These are phyloP conservation scores for Talaromyces borbonicus DNA, from an alignment of 495 filamentous ascomycete genomes.

Conservation along the genomic window DNA sequence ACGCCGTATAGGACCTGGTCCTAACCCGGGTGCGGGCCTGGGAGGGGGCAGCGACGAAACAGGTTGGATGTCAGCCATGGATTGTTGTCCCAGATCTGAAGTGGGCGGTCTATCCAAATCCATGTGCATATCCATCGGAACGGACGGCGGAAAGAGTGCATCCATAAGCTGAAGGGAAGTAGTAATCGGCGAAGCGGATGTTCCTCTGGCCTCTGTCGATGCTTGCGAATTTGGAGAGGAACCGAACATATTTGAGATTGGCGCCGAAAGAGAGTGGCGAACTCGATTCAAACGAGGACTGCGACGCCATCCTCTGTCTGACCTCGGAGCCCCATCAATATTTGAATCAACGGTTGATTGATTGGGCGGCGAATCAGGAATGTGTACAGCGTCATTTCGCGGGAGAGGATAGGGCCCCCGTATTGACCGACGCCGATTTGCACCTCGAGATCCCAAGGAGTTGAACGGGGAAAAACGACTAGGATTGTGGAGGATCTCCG, in stretches of 20 bases:
- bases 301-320: conserved; percentile 33
- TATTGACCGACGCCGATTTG: conserved; percentile 28
- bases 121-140: conserved; percentile 33
- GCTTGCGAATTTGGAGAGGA: conserved; percentile 10
- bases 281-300: conserved; percentile 33
- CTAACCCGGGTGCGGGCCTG: not conserved
- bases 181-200: too few relatives aligned
- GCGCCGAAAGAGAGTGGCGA: conserved; percentile 33
- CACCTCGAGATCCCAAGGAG: conserved; percentile 28
- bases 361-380: conserved; percentile 16
- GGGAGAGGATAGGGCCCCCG: conserved; percentile 31
- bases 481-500: conserved; percentile 26
- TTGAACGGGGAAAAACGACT: conserved; percentile 36
- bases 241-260: conserved; percentile 38
- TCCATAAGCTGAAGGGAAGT: conserved; percentile 19
- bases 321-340: conserved; percentile 18
- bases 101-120: conserved; percentile 32
- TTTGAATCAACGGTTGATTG: conserved; percentile 17
- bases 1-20: conserved; percentile 20
- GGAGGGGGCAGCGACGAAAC: conserved; percentile 13
- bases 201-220: conserved; percentile 8
- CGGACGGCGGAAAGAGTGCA: conserved; percentile 22
- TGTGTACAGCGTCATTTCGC: conserved; percentile 21
- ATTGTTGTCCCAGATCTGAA: conserved; percentile 34
- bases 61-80: conserved; percentile 15